Conservation (phyloP, 1,284 basidiomycete species). For the Sanguinoderma infundibulare region DNA sequence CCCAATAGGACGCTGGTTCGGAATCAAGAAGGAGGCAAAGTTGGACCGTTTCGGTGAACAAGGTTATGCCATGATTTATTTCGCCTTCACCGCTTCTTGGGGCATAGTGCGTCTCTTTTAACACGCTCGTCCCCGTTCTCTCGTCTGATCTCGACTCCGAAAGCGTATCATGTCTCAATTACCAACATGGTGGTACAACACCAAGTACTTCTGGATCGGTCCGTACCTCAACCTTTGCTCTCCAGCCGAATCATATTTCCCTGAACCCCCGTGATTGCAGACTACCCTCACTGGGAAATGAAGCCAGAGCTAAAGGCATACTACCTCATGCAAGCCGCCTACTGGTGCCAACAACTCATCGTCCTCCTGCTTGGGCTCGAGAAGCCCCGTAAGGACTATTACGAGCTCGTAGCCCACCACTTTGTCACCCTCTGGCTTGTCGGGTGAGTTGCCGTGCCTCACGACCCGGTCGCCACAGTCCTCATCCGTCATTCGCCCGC, state of each 20-base stretch:
- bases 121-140: background rate
- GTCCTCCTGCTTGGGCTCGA: slow-evolving; percentile 87
- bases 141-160: slow-evolving; percentile 1
- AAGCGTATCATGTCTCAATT: slow-evolving; percentile 87
- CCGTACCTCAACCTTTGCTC: slow-evolving; percentile 7
- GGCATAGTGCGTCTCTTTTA: slow-evolving; percentile 70
- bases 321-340: slow-evolving; percentile 89
- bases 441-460: slow-evolving; percentile 50
- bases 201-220: slow-evolving; percentile 85
- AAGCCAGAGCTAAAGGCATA: slow-evolving; percentile 86
- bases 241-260: background rate
- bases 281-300: slow-evolving; percentile 92
- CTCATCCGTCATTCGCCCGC: slow-evolving; percentile 1
- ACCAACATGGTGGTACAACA: slow-evolving; percentile 91
- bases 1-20: slow-evolving; percentile 74
- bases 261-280: too few species aligned
- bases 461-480: background rate
- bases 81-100: slow-evolving; percentile 69
- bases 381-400: slow-evolving; percentile 93
- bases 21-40: slow-evolving; percentile 72
- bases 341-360: slow-evolving; percentile 95
- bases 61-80: slow-evolving; percentile 87
- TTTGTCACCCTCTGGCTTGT: slow-evolving; percentile 96
- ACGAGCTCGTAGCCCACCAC: slow-evolving; percentile 88
- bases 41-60: slow-evolving; percentile 90